Conservation (phyloP, 179 eudicot species). For the Nepenthes alata region DNA sequence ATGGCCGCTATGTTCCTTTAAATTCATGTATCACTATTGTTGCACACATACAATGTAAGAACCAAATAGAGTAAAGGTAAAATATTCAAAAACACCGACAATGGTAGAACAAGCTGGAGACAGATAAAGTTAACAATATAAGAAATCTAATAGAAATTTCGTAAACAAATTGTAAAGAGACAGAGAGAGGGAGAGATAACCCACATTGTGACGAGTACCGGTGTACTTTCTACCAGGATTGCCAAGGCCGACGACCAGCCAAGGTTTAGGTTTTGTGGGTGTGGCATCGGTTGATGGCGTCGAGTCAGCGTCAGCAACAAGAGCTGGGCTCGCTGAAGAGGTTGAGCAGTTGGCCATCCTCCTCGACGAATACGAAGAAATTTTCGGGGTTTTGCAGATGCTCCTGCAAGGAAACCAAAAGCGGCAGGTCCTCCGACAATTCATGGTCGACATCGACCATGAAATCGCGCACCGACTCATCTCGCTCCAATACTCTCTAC, state of each 20-base stretch:
- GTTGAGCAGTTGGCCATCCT: constrained; percentile 12
- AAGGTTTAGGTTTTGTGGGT: constrained; percentile 44
- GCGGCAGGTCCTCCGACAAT: neutral
- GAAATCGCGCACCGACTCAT: neutral
- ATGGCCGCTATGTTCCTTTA: too few relatives aligned
- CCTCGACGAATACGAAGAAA: neutral
- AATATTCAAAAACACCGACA: too few relatives aligned
- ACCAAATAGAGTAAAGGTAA: too few relatives aligned
- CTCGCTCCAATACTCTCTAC: too few relatives aligned
- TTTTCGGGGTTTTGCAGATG: constrained; percentile 9
- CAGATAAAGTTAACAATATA: too few relatives aligned
- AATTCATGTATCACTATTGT: too few relatives aligned
- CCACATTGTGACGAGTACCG: constrained; percentile 73
- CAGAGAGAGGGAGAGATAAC: constrained; percentile 2
- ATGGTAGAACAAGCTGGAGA: too few relatives aligned
- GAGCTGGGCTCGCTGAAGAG: constrained; percentile 4
- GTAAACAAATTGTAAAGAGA: too few relatives aligned
- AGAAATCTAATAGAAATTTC: neutral
- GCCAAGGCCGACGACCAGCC: constrained; percentile 80
- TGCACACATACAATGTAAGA: too few relatives aligned
- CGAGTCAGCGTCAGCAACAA: constrained; percentile 3
- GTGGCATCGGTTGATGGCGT: constrained; percentile 10
- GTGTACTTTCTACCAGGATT: constrained; percentile 63
- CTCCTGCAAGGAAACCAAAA: neutral
- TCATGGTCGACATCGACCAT: neutral